These are phyloP conservation scores for Trichoderma gracile DNA, from an alignment of 2,329 filamentous ascomycete species.

Conservation along the genomic window DNA sequence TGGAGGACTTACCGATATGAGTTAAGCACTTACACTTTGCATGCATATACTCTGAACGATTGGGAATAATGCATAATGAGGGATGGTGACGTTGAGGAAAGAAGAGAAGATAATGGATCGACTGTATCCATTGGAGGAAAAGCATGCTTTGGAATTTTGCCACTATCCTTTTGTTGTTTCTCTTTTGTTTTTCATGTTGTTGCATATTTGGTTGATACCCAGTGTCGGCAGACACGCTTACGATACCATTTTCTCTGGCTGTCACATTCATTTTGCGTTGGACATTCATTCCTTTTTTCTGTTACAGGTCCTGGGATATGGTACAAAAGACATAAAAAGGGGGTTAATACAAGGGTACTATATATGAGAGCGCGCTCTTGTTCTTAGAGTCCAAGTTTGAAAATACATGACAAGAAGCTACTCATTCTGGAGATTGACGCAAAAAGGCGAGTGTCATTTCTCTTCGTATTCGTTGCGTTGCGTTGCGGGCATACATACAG, in stretches of 20 bases:
- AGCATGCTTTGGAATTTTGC: constrained; percentile 6
- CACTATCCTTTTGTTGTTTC: neutral
- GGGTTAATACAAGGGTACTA: neutral
- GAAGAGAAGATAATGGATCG: neutral
- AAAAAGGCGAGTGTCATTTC: constrained; percentile 8
- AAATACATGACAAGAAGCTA: neutral
- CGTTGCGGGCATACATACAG: constrained; percentile 22
- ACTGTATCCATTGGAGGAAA: constrained; percentile 4
- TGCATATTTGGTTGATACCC: constrained; percentile 27
- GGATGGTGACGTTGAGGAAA: neutral
- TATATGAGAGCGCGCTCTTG: constrained; percentile 1
- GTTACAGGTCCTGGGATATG: constrained; percentile 15
- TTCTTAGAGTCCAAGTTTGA: constrained; percentile 9
- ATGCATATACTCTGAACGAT: neutral
- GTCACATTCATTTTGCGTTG: constrained; percentile 20
- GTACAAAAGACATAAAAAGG: neutral
- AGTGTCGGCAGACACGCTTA: constrained; percentile 24
- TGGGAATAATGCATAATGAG: neutral
- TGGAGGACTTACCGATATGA: constrained; percentile 47
- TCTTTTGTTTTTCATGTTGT: neutral
- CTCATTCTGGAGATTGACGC: neutral
- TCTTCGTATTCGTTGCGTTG: constrained; percentile 13
- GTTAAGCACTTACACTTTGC: constrained; percentile 30
- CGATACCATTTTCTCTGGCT: constrained; percentile 20
- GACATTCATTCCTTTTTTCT: constrained; percentile 22